These are phyloP conservation scores for Flagelloscypha sp. DNA, from an alignment of 768 basidiomycete species.

Conservation along the genomic window DNA sequence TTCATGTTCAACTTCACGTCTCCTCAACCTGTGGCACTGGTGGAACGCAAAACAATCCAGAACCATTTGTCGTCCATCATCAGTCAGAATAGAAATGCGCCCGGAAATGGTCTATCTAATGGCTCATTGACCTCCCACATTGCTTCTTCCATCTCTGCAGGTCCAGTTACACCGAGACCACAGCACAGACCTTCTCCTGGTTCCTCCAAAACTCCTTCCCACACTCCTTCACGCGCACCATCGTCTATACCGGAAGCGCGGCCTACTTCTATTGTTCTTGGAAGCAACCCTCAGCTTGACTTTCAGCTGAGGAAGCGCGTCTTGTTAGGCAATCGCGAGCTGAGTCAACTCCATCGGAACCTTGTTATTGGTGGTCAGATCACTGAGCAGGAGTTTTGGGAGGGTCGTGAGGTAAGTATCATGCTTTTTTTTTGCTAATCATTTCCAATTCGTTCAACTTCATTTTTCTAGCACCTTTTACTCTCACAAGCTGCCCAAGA, in stretches of 20 bases:
- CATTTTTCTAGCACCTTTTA: constrained; percentile 55
- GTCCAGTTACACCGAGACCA: constrained; percentile 17
- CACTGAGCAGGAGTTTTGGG: constrained; percentile 95
- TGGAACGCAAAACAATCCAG: constrained; percentile 80
- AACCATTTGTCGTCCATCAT: constrained; percentile 70
- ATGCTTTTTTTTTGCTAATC: constrained; percentile 11
- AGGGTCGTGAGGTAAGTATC: constrained; percentile 73
- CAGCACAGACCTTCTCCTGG: constrained; percentile 17
- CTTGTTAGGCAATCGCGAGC: constrained; percentile 66
- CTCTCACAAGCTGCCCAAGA: constrained; percentile 70
- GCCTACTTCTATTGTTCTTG: constrained; percentile 47
- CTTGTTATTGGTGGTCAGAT: constrained; percentile 82
- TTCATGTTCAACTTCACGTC: constrained; percentile 81
- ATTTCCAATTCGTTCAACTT: constrained; percentile 10
- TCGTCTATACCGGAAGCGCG: constrained; percentile 48
- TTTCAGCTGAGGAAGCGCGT: constrained; percentile 75
- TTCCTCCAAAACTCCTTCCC: constrained; percentile 23
- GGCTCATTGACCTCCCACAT: constrained; percentile 8
- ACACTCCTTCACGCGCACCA: constrained; percentile 34
- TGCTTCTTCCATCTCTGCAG: constrained; percentile 14
- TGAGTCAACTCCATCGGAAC: constrained; percentile 77
- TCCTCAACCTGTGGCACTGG: constrained; percentile 50
- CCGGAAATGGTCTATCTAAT: too few relatives aligned
- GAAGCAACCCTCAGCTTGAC: constrained; percentile 54
- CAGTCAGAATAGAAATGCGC: constrained; percentile 52